Evolutionary conservation across 257 asterid genomes (phyloP), one percentile per base, ranked within the genome.

Genomic region (Plantago elongata): DNA sequence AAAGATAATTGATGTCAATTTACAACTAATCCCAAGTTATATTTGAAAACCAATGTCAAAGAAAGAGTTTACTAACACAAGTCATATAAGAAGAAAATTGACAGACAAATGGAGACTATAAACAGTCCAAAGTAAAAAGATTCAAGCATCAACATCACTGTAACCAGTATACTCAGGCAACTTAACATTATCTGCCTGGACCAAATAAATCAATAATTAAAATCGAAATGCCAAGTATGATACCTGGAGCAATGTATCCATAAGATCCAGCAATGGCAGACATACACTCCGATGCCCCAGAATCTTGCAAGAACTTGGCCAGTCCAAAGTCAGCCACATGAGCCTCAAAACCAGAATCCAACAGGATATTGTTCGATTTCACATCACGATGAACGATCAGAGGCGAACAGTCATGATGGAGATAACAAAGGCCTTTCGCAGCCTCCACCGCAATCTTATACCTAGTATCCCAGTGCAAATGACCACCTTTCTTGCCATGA

Each of bases 201-300:
- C 4, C 50, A 14, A 66, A 30, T 50, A 54, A 37, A 9, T 14
- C 2, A 14, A 51, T 12, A 13, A 58, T 17, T 8, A 5, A 44
- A 59, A 54, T 47, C 8, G 47, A 49, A 49, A 12, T 17, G 68
- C 40, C 40, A 34, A 34, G 8, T 34, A 34, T 34, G 30, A 40
- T 83, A 88, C 98, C 98, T 50, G 98, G 98, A 17, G 98, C 98
- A 12, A 91, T 91, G 78, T 91, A 91, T 11, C 98, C 98, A 62
- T 91, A 91, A 58, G 98, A 91, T 70, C 98, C 98, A 65, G 98
- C 98, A 61, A 91, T 83, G n/a, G 98, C 98, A 13, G 98, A 91
- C 98, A 91, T 91, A 79, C 97, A 91, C 63, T 91, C 98, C 0
- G 98, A 91, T 1, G 95, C 77, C 51, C 97, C 98, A 0, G 96